Percentiles rank a stretch among this genome's conserved stretches.
These are phyloP conservation scores for Symbiodinium natans DNA, from an alignment of 73 alveolate genomes.

Conservation along the genomic window DNA sequence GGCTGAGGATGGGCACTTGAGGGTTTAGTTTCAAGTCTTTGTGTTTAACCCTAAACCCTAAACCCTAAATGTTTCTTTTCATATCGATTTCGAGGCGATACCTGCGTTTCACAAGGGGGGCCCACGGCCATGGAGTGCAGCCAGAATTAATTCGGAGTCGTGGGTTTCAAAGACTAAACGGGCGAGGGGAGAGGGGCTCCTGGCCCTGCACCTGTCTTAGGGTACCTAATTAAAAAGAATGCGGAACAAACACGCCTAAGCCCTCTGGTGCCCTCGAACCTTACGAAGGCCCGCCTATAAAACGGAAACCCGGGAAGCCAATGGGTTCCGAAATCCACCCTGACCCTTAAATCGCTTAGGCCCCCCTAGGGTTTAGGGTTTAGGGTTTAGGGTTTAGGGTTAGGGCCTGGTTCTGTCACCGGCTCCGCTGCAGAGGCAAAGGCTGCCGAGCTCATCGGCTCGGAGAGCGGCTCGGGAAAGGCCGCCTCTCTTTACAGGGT, in stretches of 20 bases:
- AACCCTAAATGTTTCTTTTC: no score
- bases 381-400: neutral
- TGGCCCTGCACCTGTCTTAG: no score
- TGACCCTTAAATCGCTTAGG: neutral
- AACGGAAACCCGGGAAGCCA: neutral
- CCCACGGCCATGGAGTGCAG: no score
- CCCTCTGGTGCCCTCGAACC: neutral
- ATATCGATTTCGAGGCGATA: no score
- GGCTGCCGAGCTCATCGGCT: slow-evolving; percentile 43
- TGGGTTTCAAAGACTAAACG: no score
- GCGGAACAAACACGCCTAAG: no score
- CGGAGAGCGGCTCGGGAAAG: slow-evolving; percentile 69
- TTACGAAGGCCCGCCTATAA: neutral
- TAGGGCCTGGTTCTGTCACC: neutral
- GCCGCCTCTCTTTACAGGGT: slow-evolving; percentile 8
- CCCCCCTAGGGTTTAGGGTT: neutral
- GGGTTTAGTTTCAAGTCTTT: no score
- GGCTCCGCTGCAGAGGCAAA: neutral
- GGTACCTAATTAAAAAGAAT: no score
- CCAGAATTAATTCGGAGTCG: no score
- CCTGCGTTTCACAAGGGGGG: no score
- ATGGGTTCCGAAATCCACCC: neutral
- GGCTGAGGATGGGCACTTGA: neutral
- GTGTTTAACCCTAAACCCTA: neutral
- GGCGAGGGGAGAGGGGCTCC: no score